These are phyloP conservation scores for Pouteria glomerata DNA, from an alignment of 148 eudicot genomes.

Conservation along the genomic window DNA sequence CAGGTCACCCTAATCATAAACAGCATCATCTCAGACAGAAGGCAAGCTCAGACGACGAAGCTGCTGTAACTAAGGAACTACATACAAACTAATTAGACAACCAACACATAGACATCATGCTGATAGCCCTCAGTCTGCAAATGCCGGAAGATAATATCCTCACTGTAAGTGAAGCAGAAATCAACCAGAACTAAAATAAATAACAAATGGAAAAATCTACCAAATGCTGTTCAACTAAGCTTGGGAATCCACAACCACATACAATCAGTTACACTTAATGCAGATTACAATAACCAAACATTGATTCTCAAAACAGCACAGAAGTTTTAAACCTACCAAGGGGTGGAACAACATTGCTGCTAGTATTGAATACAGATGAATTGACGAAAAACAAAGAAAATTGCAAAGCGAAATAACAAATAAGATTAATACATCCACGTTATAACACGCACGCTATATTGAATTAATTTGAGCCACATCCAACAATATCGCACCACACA, in stretches of 20 bases:
- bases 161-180: not conserved
- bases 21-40: not conserved
- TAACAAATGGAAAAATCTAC: not conserved
- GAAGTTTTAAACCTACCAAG: not conserved
- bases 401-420: not conserved
- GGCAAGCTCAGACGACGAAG: not conserved
- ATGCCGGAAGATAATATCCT: not conserved
- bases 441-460: not conserved
- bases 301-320: conserved; percentile 13
- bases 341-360: not conserved
- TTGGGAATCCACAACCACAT: conserved; percentile 2
- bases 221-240: not conserved
- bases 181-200: not conserved
- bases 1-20: not conserved
- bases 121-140: not conserved
- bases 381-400: not conserved
- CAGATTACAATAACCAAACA: not conserved
- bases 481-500: not conserved
- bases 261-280: not conserved
- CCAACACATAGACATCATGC: not conserved
- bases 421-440: not conserved
- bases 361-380: not conserved
- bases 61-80: not conserved
- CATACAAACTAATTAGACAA: not conserved
- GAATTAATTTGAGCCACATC: not conserved